Conservation (phyloP, 1,139 yeast species). For the Kurtzmaniella quercitrusa region DNA sequence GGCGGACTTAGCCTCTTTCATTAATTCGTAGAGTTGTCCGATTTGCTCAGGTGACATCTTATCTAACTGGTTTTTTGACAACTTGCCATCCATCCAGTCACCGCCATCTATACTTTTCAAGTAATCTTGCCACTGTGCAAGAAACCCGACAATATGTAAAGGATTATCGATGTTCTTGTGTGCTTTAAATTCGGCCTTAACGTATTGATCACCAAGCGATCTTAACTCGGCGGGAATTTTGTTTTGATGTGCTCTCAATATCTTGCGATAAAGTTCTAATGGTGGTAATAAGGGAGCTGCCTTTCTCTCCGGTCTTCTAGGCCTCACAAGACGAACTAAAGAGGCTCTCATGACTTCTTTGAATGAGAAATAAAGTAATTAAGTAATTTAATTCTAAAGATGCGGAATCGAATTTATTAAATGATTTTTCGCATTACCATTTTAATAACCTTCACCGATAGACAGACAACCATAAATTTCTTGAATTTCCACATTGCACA, state of each 20-base stretch:
- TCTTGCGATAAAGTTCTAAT: constrained; percentile 64
- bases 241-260: constrained; percentile 72
- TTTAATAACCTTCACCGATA: too few species aligned
- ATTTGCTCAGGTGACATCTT: constrained; percentile 91
- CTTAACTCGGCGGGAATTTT: constrained; percentile 65
- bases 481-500: too few species aligned
- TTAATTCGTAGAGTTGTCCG: constrained; percentile 58
- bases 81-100: constrained; percentile 67
- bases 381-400: constrained; percentile 2
- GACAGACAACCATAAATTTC: too few species aligned
- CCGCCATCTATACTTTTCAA: constrained; percentile 69
- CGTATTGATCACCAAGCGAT: constrained; percentile 83
- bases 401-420: too few species aligned
- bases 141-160: constrained; percentile 85
- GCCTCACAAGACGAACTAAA: constrained; percentile 41
- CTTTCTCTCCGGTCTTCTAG: constrained; percentile 55
- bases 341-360: constrained; percentile 56
- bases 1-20: constrained; percentile 51
- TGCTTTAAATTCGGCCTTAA: constrained; percentile 84
- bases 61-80: constrained; percentile 63
- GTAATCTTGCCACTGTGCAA: constrained; percentile 94
- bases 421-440: too few species aligned
- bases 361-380: not conserved
- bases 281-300: constrained; percentile 77
- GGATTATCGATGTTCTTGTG: constrained; percentile 85